These are phyloP conservation scores for Brassica napus DNA, from an alignment of 345 rosid species.

Conservation along the genomic window Da-Ae NC_063452.1:29425501-29426000, in stretches of 20 bases:
- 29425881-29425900: background rate
- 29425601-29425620: background rate
- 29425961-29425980: background rate
- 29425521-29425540: background rate
- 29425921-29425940: background rate
- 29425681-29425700: background rate
- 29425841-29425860: background rate
- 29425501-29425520: background rate
- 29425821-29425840: background rate
- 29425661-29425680: background rate
- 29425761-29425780: background rate
- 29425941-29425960: background rate
- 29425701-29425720: background rate
- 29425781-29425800: background rate
- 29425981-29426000: background rate
- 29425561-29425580: background rate
- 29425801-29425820: background rate
- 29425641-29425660: background rate
- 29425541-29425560: conserved; percentile 39
- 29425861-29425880: background rate
- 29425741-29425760: background rate
- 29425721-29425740: background rate
- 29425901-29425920: background rate
- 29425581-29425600: background rate
- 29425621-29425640: background rate